These are phyloP conservation scores for Lumnitzera racemosa DNA, from an alignment of 345 rosid species.

Conservation along the genomic window DNA sequence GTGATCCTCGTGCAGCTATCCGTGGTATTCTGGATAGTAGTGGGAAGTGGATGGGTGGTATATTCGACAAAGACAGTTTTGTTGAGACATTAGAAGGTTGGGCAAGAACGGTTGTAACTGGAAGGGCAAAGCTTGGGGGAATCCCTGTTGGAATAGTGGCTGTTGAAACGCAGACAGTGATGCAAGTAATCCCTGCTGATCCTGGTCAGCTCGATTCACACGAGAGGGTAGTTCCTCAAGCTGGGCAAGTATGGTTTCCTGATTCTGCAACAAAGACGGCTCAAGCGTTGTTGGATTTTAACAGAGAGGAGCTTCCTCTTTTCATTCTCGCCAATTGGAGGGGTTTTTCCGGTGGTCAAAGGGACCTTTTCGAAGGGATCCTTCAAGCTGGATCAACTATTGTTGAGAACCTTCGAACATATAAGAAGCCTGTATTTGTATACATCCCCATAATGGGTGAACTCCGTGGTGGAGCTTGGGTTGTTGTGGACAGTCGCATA, in stretches of 20 bases:
- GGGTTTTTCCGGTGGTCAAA: slow-evolving; percentile 99
- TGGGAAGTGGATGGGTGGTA: slow-evolving; percentile 93
- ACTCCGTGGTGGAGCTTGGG: slow-evolving; percentile 99
- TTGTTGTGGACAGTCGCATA: slow-evolving; percentile 90
- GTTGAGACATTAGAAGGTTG: slow-evolving; percentile 93
- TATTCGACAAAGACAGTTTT: slow-evolving; percentile 91
- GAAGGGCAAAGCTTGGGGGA: slow-evolving; percentile 99
- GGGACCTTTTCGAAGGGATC: slow-evolving; percentile 98
- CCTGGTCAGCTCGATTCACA: slow-evolving; percentile 99
- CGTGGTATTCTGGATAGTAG: slow-evolving; percentile 48
- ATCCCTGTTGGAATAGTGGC: slow-evolving; percentile 97
- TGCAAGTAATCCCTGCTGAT: slow-evolving; percentile 98
- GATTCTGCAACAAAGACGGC: slow-evolving; percentile 98
- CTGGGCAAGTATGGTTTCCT: slow-evolving; percentile 99
- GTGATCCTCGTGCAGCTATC: slow-evolving; percentile 99
- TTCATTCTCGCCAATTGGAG: slow-evolving; percentile 99
- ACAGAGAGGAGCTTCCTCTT: slow-evolving; percentile 89
- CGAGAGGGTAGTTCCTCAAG: slow-evolving; percentile 97
- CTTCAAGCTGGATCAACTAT: slow-evolving; percentile 99
- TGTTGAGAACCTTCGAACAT: slow-evolving; percentile 93
- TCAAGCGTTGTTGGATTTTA: slow-evolving; percentile 93
- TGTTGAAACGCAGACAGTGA: slow-evolving; percentile 96
- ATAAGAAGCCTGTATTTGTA: slow-evolving; percentile 94
- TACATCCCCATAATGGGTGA: slow-evolving; percentile 99
- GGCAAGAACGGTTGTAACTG: slow-evolving; percentile 99